Base-by-base conservation (phyloP, 1,139 yeast genomes). In the Candida gigantensis region DNA sequence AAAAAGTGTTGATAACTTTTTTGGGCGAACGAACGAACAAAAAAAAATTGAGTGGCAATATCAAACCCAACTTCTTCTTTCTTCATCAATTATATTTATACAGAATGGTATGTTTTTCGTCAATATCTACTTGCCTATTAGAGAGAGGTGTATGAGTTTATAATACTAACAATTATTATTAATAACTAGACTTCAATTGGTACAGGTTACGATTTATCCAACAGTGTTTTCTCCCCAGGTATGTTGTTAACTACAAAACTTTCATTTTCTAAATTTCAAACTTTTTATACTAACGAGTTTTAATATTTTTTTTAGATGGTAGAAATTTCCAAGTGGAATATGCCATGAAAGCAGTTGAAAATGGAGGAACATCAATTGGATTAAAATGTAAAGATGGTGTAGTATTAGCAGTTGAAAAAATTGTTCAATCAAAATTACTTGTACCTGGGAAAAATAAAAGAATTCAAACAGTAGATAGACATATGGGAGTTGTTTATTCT, bases 311-410 rank as follows among this genome's bases (percentile, higher is more conserved):
- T 12, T 79, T 83, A 60, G 98, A 94, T 62, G 99, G 99, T 36
- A 80, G 98, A 67, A 92, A 90, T 65, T 94, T 94, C 68, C 99
- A 94, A 65, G 98, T 92, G 16, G 98, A 94, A 65, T 94, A 94
- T 55, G 99, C 99, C 29, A 76, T 85, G 58, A 94, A 94, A 62
- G 98, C 98, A 2, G 97, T 92, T 6, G 98, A 94, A 62, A 90
- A 89, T 57, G 97, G 96, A 30, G 94, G 97, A 10, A 92, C 98
- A 0, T 83, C 97, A 19, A 75, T 94, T 49, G 99, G 97, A 27
- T 83, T 94, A 58, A 85, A 86, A 59, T 88, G 87, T 64, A 78
- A 79, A 52, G 97, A 92, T 57, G 98, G 98, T 32, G 77, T 94
- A 30, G 96, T 92, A 12, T 75, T 92, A 48, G 99, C 97, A n/a